Percentiles rank a stretch among this genome's conserved stretches.
Conservation (phyloP, 106 monocot species). For the Allium fistulosum region DNA sequence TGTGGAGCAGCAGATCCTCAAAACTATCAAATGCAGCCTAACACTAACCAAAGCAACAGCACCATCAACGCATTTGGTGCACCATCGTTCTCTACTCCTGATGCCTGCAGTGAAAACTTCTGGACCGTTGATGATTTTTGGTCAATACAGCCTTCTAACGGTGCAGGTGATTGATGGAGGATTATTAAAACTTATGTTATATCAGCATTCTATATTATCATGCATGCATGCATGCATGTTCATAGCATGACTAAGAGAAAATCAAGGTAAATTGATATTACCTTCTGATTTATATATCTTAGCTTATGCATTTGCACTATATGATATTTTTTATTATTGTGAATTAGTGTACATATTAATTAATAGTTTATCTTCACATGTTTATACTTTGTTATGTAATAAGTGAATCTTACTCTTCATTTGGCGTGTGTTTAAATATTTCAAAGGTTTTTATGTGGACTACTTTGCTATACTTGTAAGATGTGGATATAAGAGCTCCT, state of each 20-base stretch:
- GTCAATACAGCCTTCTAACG: constrained; percentile 29
- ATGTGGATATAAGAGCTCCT: neutral
- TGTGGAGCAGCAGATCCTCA: neutral
- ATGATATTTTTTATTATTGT: neutral
- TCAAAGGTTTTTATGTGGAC: neutral
- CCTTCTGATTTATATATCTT: neutral
- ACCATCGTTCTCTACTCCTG: neutral
- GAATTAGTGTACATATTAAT: neutral
- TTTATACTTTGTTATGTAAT: constrained; percentile 10
- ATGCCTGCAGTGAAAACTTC: constrained; percentile 19
- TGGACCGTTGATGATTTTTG: constrained; percentile 48
- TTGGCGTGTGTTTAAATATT: neutral
- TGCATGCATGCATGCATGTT: neutral
- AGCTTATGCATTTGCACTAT: neutral
- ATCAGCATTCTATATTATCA: neutral
- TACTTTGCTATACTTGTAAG: neutral
- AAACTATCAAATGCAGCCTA: constrained; percentile 2
- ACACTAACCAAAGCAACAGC: neutral
- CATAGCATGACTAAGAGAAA: neutral
- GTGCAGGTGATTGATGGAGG: constrained; percentile 12
- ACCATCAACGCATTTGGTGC: neutral
- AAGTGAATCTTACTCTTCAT: neutral
- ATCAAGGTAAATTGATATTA: neutral
- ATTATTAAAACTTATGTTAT: neutral
- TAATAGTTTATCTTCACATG: neutral